A percentile compares a stretch with the other conserved stretches of the same genome.
phyloP scores from a whole-genome alignment of 1,139 yeast species.

The Lodderomyces parapsilosis region DNA sequence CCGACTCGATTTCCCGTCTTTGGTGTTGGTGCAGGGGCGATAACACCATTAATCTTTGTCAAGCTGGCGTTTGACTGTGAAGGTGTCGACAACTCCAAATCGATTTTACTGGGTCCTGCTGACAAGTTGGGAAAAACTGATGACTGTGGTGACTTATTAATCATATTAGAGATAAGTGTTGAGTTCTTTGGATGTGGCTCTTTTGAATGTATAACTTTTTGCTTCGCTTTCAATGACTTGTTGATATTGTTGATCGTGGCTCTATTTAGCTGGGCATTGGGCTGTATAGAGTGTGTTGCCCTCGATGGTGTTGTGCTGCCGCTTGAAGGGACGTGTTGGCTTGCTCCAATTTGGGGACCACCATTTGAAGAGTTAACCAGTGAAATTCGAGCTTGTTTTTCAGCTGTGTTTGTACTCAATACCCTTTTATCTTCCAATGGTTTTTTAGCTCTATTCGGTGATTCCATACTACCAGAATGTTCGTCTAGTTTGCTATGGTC shows the following conservation, averaged over 20 bases:
- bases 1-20: not conserved
- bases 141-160: constrained; percentile 35
- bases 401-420: not conserved
- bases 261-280: constrained; percentile 24
- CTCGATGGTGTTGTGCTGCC: not conserved
- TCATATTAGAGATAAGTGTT: constrained; percentile 32
- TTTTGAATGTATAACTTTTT: constrained; percentile 36
- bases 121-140: constrained; percentile 24
- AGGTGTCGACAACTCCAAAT: constrained; percentile 2
- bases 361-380: not conserved
- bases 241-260: constrained; percentile 35
- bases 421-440: not conserved
- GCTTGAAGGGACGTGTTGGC: not conserved
- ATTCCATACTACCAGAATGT: not conserved
- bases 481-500: not conserved
- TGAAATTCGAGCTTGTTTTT: not conserved
- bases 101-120: constrained; percentile 4
- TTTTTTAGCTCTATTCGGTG: not conserved
- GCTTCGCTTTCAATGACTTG: constrained; percentile 42
- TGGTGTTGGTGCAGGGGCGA: not conserved
- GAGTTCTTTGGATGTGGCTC: constrained; percentile 40
- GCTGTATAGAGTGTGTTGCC: not conserved
- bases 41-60: constrained; percentile 5
- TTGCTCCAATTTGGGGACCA: not conserved
- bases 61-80: constrained; percentile 2